Percentiles rank a stretch among this genome's conserved stretches.
Evolutionary conservation across 495 filamentous ascomycete genomes (phyloP).

Genomic region (Collariella sp.): DNA sequence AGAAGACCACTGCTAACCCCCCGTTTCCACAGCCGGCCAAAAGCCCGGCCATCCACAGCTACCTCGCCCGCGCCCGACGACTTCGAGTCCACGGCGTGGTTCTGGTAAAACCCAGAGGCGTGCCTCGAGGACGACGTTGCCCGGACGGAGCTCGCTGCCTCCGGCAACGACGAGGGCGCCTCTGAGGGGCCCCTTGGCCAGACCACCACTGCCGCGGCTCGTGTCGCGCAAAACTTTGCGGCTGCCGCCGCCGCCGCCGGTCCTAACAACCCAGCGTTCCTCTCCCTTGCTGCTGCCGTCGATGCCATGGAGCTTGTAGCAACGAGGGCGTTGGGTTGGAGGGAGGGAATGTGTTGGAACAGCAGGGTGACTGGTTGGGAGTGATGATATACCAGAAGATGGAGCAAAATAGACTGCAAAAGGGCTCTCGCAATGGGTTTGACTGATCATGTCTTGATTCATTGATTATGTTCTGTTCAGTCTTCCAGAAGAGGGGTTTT

Average conservation of each 20-base stretch:
- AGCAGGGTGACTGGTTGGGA: too few relatives aligned
- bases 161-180: background rate
- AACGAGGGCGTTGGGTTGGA: background rate
- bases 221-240: background rate
- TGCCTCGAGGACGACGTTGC: constrained; percentile 3
- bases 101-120: background rate
- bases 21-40: background rate
- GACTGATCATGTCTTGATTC: too few relatives aligned
- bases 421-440: too few relatives aligned
- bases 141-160: background rate
- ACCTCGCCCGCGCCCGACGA: constrained; percentile 3
- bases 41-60: background rate
- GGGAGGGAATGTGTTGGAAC: too few relatives aligned
- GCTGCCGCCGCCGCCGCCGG: background rate
- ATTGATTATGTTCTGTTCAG: too few relatives aligned
- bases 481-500: too few relatives aligned
- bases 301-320: background rate
- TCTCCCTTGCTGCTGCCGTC: background rate
- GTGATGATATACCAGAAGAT: too few relatives aligned
- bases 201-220: background rate
- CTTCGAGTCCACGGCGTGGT: constrained; percentile 1
- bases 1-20: background rate
- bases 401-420: too few relatives aligned
- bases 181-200: background rate
- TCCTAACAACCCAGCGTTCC: background rate